Evolutionary conservation across 257 asterid genomes (phyloP), one percentile per base, ranked within the genome.

Genomic region (Sherardia arvensis): DNA sequence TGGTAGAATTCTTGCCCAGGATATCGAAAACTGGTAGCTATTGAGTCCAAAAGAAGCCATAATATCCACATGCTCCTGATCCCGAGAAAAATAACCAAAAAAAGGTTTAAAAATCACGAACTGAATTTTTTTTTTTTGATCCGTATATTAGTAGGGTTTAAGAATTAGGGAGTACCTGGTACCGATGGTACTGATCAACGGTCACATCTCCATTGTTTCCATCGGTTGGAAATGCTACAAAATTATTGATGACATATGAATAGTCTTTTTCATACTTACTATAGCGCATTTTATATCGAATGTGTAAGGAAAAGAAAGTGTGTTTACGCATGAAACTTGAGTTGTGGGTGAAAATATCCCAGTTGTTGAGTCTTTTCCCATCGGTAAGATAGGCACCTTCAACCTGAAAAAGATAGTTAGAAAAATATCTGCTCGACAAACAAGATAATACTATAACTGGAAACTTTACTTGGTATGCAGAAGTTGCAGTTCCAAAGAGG

Each of bases 1-100:
- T 12, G 95, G 95, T 62, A 86, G 80, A 70, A 86, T 81, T 73
- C 95, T 72, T 33, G 91, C 78, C 91, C 91, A 84, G 66, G 88
- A 76, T 57, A 86, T 84, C 30, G 95, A 86, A 64, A 86, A 80
- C 49, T 89, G 78, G 55, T 53, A 86, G 77, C 95, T 80, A 76
- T 84, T 72, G 45, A 76, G 79, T 26, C 88, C 88, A 53, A 86
- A 68, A 40, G 77, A 65, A 74, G 81, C 81, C 95, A 84, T 86
- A 55, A 86, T 85, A 65, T 75, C 78, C 40, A 80, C 70, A 32
- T 81, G 80, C 65, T 81, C 87, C 95, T 86, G 72, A 53, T 64
- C n/a, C 54, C 29, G 17, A 68, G 14, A 14, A 15, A 28, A 26
- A 29, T 22, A 21, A 59, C 9, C 11, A 43, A 15, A 67, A 34